Conservation (phyloP, 345 rosid genomes). For the Eucalyptus grandis region DNA sequence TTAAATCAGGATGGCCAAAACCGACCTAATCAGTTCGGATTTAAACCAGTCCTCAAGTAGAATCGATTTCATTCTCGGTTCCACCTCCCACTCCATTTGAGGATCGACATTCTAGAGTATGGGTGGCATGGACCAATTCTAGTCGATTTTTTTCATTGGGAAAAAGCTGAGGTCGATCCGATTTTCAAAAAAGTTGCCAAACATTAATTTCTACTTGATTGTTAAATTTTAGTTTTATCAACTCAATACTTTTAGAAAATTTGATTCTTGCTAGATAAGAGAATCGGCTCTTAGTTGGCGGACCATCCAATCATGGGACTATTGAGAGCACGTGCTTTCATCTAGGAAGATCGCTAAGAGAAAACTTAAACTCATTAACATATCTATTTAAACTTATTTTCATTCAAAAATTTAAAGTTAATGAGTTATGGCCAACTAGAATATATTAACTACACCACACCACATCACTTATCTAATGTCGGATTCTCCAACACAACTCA, state of each 20-base stretch:
- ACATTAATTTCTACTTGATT: not conserved
- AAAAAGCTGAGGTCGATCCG: not conserved
- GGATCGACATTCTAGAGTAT: not conserved
- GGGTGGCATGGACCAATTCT: not conserved
- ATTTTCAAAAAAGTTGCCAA: not conserved
- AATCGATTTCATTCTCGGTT: not conserved
- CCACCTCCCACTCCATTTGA: not conserved
- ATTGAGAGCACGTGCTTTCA: too few relatives aligned
- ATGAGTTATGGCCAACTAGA: too few relatives aligned
- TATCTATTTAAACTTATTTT: too few relatives aligned
- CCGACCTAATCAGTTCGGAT: not conserved
- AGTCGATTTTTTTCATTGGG: not conserved
- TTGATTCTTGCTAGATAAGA: not conserved
- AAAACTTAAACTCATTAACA: too few relatives aligned
- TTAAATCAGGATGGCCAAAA: not conserved
- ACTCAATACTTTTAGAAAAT: not conserved
- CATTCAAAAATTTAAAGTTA: too few relatives aligned
- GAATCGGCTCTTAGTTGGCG: not conserved
- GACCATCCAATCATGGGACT: not conserved
- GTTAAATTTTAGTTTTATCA: not conserved
- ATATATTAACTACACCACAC: too few relatives aligned
- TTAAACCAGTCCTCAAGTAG: not conserved
- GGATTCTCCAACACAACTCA: too few relatives aligned
- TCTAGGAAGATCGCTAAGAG: fast-evolving
- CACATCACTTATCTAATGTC: too few relatives aligned